Base-by-base conservation (phyloP, 1,284 basidiomycete genomes). In the Blastosporella zonata region DNA sequence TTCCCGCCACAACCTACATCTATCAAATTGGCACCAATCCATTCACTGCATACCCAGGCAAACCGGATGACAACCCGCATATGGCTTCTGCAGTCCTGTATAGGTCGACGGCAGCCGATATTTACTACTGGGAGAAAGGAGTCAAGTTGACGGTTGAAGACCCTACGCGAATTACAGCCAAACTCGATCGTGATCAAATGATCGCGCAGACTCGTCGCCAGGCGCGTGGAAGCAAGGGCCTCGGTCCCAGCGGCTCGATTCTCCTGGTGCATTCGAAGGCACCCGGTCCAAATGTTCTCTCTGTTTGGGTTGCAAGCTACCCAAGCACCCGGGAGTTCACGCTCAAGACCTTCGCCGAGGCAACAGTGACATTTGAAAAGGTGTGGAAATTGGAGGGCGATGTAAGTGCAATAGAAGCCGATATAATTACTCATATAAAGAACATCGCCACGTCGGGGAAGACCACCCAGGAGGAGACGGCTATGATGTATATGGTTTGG, bases 381-480 rank as follows among this genome's bases (percentile, higher is more conserved):
- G 18, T 15, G 34, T 35, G 34, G 34, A 27, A n/a, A n/a, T 52
- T 6, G 47, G 22, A n/a, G n/a, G n/a, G n/a, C n/a, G n/a, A n/a
- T n/a, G n/a, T n/a, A n/a, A n/a, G n/a, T n/a, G n/a, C n/a, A n/a
- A n/a, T n/a, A n/a, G n/a, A n/a, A n/a, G n/a, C n/a, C n/a, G n/a
- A n/a, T n/a, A n/a, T n/a, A n/a, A n/a, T n/a, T n/a, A n/a, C n/a
- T n/a, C n/a, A n/a, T n/a, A n/a, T n/a, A n/a, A n/a, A n/a, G n/a
- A n/a, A n/a, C n/a, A n/a, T n/a, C n/a, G n/a, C n/a, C n/a, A n/a
- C n/a, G n/a, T n/a, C n/a, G n/a, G n/a, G n/a, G n/a, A n/a, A n/a
- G n/a, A n/a, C n/a, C n/a, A n/a, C n/a, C n/a, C n/a, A n/a, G n/a
- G n/a, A n/a, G n/a, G n/a, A n/a, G n/a, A n/a, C n/a, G n/a, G n/a